phyloP scores from a whole-genome alignment of 2,329 filamentous ascomycete genomes.

The Pseudogymnoascus sp. region DNA sequence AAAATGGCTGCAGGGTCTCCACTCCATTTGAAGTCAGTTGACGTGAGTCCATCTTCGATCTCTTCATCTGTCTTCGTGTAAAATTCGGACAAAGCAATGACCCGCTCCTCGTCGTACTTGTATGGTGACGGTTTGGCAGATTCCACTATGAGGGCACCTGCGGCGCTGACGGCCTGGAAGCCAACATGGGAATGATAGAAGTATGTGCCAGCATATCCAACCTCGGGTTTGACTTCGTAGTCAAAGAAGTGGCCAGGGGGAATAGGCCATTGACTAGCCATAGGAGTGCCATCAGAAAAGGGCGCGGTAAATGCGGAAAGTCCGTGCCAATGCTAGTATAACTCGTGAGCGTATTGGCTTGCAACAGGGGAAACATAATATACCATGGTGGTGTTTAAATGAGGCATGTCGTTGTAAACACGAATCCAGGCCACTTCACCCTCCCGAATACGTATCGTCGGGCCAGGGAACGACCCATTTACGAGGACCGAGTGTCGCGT shows the following conservation, averaged over 20 bases:
- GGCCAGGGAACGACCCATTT: slow-evolving; percentile 39
- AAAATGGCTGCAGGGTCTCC: slow-evolving; percentile 51
- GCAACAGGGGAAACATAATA: no score
- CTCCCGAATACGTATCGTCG: slow-evolving; percentile 32
- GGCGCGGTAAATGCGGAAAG: slow-evolving; percentile 39
- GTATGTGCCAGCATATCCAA: slow-evolving; percentile 43
- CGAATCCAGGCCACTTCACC: slow-evolving; percentile 39
- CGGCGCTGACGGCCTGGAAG: slow-evolving; percentile 41
- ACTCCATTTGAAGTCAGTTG: slow-evolving; percentile 45
- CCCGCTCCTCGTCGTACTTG: slow-evolving; percentile 52
- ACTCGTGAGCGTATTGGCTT: no score
- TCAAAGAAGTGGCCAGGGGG: slow-evolving; percentile 45
- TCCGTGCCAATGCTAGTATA: slow-evolving; percentile 46
- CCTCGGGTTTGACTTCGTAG: slow-evolving; percentile 40
- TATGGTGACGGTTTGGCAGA: slow-evolving; percentile 37
- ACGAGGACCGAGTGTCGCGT: slow-evolving; percentile 33
- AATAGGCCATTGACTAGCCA: slow-evolving; percentile 46
- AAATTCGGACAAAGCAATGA: slow-evolving; percentile 48
- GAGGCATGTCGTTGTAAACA: slow-evolving; percentile 41
- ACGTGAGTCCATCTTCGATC: slow-evolving; percentile 42
- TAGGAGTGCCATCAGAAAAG: slow-evolving; percentile 44
- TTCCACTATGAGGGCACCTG: slow-evolving; percentile 43
- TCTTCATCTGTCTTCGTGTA: slow-evolving; percentile 45
- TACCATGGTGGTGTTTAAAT: slow-evolving; percentile 41
- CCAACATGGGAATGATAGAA: slow-evolving; percentile 50